These are phyloP conservation scores for Salix suchowensis DNA, from an alignment of 345 rosid genomes.

Conservation along the genomic window DNA sequence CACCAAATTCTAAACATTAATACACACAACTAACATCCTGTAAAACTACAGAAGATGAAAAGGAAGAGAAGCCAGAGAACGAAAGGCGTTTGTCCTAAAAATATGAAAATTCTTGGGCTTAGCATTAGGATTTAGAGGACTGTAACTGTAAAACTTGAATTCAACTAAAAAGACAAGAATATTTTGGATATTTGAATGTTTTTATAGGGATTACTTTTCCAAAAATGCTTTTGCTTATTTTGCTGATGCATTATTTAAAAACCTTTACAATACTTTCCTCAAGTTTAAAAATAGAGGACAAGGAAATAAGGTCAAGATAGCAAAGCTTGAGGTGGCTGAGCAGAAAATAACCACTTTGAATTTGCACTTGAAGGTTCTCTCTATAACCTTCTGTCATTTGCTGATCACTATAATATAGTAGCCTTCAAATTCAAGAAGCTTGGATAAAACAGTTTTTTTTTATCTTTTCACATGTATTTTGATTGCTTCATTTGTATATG, in stretches of 20 bases:
- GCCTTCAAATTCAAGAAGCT: conserved; percentile 1
- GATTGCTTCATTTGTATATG: background rate
- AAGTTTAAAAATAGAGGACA: conserved; percentile 28
- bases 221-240: background rate
- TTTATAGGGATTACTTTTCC: background rate
- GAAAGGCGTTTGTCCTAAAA: background rate
- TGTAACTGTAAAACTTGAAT: too few species aligned
- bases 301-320: conserved; percentile 25
- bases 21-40: background rate
- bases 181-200: too few species aligned
- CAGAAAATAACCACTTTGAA: conserved; percentile 21
- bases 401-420: background rate
- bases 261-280: background rate
- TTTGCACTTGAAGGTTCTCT: conserved; percentile 32
- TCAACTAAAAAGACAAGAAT: too few species aligned
- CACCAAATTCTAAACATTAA: background rate
- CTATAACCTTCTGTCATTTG: background rate
- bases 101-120: background rate
- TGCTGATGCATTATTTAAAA: background rate
- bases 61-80: background rate
- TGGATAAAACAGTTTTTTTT: background rate
- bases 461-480: background rate
- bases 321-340: conserved; percentile 34
- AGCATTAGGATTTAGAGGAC: background rate
- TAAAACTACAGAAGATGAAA: background rate